phyloP scores from a whole-genome alignment of 169 alveolate species.

The Eimeria sp. region DNA sequence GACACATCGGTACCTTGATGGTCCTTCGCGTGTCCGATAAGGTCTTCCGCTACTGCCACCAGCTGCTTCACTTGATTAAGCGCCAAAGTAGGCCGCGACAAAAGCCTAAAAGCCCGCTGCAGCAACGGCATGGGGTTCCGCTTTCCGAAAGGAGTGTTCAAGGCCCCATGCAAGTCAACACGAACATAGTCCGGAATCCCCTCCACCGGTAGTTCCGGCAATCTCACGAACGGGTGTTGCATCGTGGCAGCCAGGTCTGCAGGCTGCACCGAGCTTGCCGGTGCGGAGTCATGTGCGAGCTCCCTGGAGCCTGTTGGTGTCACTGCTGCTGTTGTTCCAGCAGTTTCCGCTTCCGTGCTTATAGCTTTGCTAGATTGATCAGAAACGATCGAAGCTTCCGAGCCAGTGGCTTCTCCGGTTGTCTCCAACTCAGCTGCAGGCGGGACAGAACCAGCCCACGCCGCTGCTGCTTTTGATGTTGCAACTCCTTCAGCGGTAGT shows the following conservation, averaged over 20 bases:
- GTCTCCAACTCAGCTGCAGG: too few species aligned
- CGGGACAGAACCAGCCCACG: background rate
- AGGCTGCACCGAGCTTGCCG: background rate
- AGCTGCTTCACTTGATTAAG: background rate
- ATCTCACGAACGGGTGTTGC: slow-evolving; percentile 8
- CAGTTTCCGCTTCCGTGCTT: background rate
- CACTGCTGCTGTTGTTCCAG: background rate
- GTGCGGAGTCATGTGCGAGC: background rate
- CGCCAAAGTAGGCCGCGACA: background rate
- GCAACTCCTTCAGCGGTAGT: too few species aligned
- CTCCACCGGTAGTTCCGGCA: background rate
- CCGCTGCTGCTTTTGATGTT: background rate
- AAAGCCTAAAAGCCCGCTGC: background rate
- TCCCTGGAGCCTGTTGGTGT: background rate
- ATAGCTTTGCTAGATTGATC: background rate
- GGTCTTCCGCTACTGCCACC: background rate
- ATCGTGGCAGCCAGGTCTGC: background rate
- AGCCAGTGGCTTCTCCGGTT: background rate
- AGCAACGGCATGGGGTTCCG: background rate
- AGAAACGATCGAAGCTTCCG: background rate
- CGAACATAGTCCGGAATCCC: background rate
- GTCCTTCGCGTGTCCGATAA: background rate
- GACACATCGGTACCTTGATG: background rate
- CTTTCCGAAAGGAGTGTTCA: background rate
- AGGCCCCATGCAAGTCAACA: background rate